Evolutionary conservation across 2,329 filamentous ascomycete species (phyloP).

Genomic region (Ophiostoma himal-ulmi): DNA sequence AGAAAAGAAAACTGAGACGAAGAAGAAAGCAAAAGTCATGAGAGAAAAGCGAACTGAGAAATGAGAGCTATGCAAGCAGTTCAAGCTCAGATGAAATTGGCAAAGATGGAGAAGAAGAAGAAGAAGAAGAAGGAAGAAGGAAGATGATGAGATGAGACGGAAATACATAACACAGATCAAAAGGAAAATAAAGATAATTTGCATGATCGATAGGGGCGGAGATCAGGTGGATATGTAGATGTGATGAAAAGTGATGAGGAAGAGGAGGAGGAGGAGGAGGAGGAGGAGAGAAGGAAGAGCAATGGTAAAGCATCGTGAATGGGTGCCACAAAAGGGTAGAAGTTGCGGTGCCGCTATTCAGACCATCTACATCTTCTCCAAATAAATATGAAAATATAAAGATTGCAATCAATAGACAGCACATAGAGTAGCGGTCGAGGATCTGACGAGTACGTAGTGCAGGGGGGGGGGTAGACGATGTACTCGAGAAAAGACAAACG

Average conservation of each 20-base stretch:
- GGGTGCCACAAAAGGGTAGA: not conserved
- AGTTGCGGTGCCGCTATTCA: not conserved
- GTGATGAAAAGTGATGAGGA: slow-evolving; percentile 3
- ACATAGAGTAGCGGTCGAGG: slow-evolving; percentile 1
- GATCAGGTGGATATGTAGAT: slow-evolving; percentile 8
- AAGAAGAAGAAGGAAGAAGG: too few species aligned
- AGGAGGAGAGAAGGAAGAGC: not conserved
- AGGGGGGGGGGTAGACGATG: not conserved
- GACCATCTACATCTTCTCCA: not conserved
- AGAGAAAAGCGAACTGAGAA: not conserved
- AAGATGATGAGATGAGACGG: not conserved
- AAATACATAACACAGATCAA: not conserved
- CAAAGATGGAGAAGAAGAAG: not conserved
- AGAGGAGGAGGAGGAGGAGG: not conserved
- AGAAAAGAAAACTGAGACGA: not conserved
- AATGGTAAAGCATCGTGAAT: not conserved
- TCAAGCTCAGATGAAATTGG: not conserved
- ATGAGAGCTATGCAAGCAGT: not conserved
- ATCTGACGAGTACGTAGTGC: not conserved
- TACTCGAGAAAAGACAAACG: not conserved
- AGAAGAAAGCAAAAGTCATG: not conserved
- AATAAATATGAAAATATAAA: not conserved
- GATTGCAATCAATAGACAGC: not conserved
- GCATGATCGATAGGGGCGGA: not conserved
- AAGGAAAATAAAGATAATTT: not conserved